Evolutionary conservation across 2,329 filamentous ascomycete species (phyloP).

Genomic region (Fusarium mexicanum): DNA sequence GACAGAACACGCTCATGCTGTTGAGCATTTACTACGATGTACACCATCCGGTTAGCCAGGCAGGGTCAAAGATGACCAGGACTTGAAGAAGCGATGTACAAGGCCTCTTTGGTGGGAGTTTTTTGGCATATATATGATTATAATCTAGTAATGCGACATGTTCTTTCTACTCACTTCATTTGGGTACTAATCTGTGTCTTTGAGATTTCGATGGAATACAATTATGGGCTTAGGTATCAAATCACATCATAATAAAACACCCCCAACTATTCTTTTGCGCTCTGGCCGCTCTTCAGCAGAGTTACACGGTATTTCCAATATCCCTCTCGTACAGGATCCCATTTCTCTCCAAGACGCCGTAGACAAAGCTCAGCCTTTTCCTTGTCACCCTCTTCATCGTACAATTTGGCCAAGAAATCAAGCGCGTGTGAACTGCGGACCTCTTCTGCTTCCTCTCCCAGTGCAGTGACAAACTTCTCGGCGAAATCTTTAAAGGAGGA

Average conservation of each 20-base stretch:
- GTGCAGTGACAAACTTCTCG: slow-evolving; percentile 59
- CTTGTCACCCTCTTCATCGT: slow-evolving; percentile 63
- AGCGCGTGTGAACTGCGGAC: slow-evolving; percentile 73
- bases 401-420: slow-evolving; percentile 77
- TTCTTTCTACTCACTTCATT: slow-evolving; percentile 21
- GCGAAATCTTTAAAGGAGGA: slow-evolving; percentile 59
- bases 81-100: slow-evolving; percentile 22
- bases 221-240: not conserved
- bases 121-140: slow-evolving; percentile 40
- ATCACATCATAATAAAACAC: not conserved
- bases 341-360: slow-evolving; percentile 80
- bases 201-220: not conserved
- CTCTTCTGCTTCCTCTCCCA: slow-evolving; percentile 59
- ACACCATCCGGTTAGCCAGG: slow-evolving; percentile 36
- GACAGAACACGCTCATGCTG: not conserved
- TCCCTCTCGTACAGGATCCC: slow-evolving; percentile 88
- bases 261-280: slow-evolving; percentile 10
- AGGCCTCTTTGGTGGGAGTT: slow-evolving; percentile 36
- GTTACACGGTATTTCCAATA: slow-evolving; percentile 80
- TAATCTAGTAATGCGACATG: slow-evolving; percentile 42
- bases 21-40: slow-evolving; percentile 26
- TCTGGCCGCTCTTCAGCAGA: slow-evolving; percentile 36
- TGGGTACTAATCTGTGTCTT: not conserved
- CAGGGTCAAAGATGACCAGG: slow-evolving; percentile 37
- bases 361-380: slow-evolving; percentile 75